A percentile compares a stretch with the other conserved stretches of the same genome.
Evolutionary conservation across 371 early-diverging fungal genomes (phyloP).

Genomic region (Umbelopsis sp.): DNA sequence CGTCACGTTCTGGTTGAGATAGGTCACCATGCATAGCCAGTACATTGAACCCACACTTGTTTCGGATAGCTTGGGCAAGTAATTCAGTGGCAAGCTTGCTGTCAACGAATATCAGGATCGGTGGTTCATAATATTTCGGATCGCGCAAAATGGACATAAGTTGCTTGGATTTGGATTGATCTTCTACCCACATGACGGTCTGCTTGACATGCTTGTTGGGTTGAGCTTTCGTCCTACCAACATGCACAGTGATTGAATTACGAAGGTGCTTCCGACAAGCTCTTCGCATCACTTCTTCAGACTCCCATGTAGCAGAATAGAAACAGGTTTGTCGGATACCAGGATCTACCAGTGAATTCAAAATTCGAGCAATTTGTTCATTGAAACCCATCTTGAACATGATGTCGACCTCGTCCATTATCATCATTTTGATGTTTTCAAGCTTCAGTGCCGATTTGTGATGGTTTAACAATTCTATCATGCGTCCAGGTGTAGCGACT

Average conservation of each 20-base stretch:
- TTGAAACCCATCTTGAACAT: conserved; percentile 62
- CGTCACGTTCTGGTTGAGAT: conserved; percentile 49
- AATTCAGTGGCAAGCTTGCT: conserved; percentile 61
- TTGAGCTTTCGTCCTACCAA: conserved; percentile 18
- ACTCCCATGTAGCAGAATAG: conserved; percentile 50
- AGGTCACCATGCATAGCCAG: conserved; percentile 61
- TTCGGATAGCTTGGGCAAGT: conserved; percentile 50
- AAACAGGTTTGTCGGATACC: conserved; percentile 50
- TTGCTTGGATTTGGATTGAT: conserved; percentile 61
- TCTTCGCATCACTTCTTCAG: conserved; percentile 24
- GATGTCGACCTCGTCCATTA: conserved; percentile 66
- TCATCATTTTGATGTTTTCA: conserved; percentile 55
- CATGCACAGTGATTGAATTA: background rate
- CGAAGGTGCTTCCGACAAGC: conserved; percentile 19
- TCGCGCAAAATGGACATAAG: conserved; percentile 59
- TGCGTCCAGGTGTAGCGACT: conserved; percentile 64
- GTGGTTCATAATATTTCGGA: conserved; percentile 59
- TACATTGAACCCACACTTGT: conserved; percentile 42
- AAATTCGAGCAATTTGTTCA: conserved; percentile 49
- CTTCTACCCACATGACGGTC: conserved; percentile 68
- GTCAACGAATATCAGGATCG: conserved; percentile 61
- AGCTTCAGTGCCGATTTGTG: conserved; percentile 45
- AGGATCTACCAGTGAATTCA: conserved; percentile 47
- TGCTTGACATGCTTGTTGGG: conserved; percentile 55
- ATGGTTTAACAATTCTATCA: conserved; percentile 50